Base-by-base conservation (phyloP, 208 protist genomes). In the Lotmaria passim region DNA sequence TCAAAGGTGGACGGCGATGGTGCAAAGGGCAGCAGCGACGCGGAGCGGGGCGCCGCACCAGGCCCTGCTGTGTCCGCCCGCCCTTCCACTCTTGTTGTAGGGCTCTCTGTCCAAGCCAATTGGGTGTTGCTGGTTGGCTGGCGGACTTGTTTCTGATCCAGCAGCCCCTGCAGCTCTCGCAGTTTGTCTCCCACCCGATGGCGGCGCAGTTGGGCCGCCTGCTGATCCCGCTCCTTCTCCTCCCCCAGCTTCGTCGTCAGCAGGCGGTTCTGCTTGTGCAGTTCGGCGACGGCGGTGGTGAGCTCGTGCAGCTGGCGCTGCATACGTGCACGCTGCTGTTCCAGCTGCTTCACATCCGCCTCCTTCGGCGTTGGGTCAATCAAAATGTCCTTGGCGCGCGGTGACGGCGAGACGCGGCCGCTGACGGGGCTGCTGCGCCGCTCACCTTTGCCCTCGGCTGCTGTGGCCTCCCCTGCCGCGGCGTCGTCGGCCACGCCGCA, bases 201-300 rank as follows among this genome's bases (percentile, higher is more conserved):
- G 14, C 87, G 86, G 7, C 87, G 85, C 58, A 93, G 65, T 28
- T 85, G 79, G 19, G 79, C 75, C 33, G 85, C 91, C 78, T 92
- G 78, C 69, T 87, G 78, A 39, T 94, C 89, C 0, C 82, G 78
- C 57, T 79, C 68, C 12, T 73, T 74, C 68, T 96, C 91, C 43
- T 93, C 91, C 2, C 79, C 79, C 30, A 94, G 81, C 63, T 93
- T 93, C 66, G 91, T 77, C 7, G 85, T 91, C 24, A 96, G 75
- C 44, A 92, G 81, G 7, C 90, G 84, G 67, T 96, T 96, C 53
- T 93, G 88, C 41, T 75, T 75, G 64, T 91, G 88, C 33, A 96
- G 78, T 10, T 83, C 78, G 7, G n/a, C 41, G 15, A 96, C 67
- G 28, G 83, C 90, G 24, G 17, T 57, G 1, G 52, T 81, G 33